Conservation (phyloP, 179 eudicot species). For the Carnegiea gigantea region DNA sequence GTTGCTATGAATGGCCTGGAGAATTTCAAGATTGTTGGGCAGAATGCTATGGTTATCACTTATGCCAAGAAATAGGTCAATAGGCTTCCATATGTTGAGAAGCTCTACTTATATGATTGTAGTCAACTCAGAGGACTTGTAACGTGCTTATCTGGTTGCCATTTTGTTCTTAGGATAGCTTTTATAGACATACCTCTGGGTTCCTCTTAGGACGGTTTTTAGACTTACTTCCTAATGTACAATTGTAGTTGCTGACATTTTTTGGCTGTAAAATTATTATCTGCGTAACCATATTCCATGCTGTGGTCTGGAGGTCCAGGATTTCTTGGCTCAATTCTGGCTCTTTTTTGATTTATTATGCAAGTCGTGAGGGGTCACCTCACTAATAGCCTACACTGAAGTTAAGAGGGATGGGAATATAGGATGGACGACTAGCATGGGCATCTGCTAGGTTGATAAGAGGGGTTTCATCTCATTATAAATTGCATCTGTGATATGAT, state of each 20-base stretch:
- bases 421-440: neutral
- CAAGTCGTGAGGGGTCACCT: too few species aligned
- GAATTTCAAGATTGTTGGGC: slow-evolving; percentile 67
- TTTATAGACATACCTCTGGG: neutral
- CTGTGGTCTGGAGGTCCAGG: too few species aligned
- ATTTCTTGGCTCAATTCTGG: too few species aligned
- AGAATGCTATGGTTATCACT: slow-evolving; percentile 73
- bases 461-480: neutral
- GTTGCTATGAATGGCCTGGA: slow-evolving; percentile 80
- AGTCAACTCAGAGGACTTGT: neutral
- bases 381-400: too few species aligned
- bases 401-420: too few species aligned
- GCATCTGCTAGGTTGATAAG: neutral
- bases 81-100: slow-evolving; percentile 1
- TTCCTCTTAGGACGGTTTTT: neutral
- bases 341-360: too few species aligned
- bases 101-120: neutral
- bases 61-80: slow-evolving; percentile 81
- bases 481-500: neutral
- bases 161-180: neutral
- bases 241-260: neutral
- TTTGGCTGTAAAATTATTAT: neutral
- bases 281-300: too few species aligned
- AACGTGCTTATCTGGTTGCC: neutral
- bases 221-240: neutral